Base-by-base conservation (phyloP, 352 stramenopile species). In the Pythium dissimile region DNA sequence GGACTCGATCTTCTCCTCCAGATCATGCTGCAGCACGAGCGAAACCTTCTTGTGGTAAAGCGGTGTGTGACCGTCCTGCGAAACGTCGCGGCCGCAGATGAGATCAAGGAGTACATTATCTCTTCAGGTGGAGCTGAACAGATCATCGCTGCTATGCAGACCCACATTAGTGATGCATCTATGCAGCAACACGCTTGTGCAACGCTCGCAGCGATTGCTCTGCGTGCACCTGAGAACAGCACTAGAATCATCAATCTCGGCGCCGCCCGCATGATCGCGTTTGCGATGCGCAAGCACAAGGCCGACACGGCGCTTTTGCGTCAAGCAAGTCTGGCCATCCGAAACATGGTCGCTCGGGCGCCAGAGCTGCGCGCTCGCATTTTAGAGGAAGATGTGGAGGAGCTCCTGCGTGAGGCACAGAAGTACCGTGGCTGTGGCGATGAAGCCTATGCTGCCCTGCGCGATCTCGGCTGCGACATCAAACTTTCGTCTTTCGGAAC, bases 301-400 rank as follows among this genome's bases (percentile, higher is more conserved):
- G 49, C 48, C 37, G 72, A 88, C 54, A 67, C 76, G 0, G 47
- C 62, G 27, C 30, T 93, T 16, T 51, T 93, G 28, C 79, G 80
- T 6, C 84, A 93, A 73, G 80, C 80, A 0, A 91, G 84, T 62
- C 60, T 93, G 16, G 84, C 84, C 9, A 84, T 93, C 42, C 79
- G 84, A 31, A 93, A 93, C 49, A 84, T 93, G 59, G 81, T 89
- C 6, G 78, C 81, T 12, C 79, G 84, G 2, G 73, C 61, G 26
- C 62, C 75, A 3, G 77, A 90, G 37, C 42, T 93, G 20, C 81
- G 80, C 12, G 56, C 59, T 8, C 70, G 79, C 20, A 78, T 93
- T 46, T 55, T 89, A 15, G 70, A 88, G 20, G 77, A 93, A 35
- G 68, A 81, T 24, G 77, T 91, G 1, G 79, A 93, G 49, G 54